Percentiles rank a stretch among this genome's conserved stretches.
These are phyloP conservation scores for Ophiostoma fasciatum DNA, from an alignment of 2,329 filamentous ascomycete species.

Conservation along the genomic window DNA sequence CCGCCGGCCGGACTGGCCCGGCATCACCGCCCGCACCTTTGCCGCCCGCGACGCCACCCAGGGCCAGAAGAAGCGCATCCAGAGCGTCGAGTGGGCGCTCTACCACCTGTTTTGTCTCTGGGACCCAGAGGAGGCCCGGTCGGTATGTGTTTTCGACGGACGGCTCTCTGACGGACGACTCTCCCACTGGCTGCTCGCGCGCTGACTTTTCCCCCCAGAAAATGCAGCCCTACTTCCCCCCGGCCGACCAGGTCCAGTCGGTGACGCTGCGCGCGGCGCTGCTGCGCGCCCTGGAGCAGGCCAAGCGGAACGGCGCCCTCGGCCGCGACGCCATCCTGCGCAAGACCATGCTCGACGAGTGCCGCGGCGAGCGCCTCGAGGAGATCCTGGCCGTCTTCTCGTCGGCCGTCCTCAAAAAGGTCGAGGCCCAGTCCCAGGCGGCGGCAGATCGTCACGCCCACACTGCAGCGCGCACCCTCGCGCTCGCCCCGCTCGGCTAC, in stretches of 20 bases:
- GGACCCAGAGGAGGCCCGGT: conserved; percentile 61
- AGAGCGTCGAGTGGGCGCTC: conserved; percentile 79
- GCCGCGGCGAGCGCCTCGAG: conserved; percentile 78
- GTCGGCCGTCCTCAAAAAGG: conserved; percentile 62
- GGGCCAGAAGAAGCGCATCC: conserved; percentile 69
- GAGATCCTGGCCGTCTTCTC: conserved; percentile 78
- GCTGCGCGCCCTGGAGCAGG: conserved; percentile 63
- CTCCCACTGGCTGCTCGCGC: too few species aligned
- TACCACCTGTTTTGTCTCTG: conserved; percentile 75
- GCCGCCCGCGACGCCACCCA: conserved; percentile 48
- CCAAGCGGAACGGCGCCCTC: conserved; percentile 76
- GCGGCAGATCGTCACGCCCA: not conserved
- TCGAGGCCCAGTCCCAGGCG: conserved; percentile 26
- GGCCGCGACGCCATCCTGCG: conserved; percentile 68
- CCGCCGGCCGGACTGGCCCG: conserved; percentile 62
- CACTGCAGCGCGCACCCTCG: conserved; percentile 32
- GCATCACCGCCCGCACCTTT: conserved; percentile 56
- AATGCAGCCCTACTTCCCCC: conserved; percentile 79
- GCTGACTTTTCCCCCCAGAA: conserved; percentile 37
- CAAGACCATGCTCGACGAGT: conserved; percentile 95
- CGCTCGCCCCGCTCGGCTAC: conserved; percentile 44
- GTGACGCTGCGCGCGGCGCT: conserved; percentile 77
- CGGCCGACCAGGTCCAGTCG: conserved; percentile 78
- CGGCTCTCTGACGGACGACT: too few species aligned
- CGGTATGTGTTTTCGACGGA: conserved; percentile 35